These are phyloP conservation scores for Ascoidea asiatica DNA, from an alignment of 805 yeast genomes.

Conservation along the genomic window DNA sequence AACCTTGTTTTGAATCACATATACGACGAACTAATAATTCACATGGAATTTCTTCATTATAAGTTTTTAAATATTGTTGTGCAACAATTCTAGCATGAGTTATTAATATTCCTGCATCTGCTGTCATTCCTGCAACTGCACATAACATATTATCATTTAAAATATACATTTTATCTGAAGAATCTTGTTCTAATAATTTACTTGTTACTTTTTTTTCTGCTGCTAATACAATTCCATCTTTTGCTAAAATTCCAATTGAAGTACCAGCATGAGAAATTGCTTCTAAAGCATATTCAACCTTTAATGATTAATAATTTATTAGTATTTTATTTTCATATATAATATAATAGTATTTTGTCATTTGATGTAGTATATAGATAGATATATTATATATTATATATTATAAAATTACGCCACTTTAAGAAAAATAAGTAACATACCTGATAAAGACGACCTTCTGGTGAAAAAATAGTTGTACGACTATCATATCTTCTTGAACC, in stretches of 20 bases:
- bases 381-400: background rate
- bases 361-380: too few relatives aligned
- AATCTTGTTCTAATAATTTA: conserved; percentile 84
- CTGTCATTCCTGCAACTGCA: conserved; percentile 97
- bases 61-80: conserved; percentile 73
- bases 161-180: conserved; percentile 84
- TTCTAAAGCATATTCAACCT: conserved; percentile 92
- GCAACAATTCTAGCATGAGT: conserved; percentile 78
- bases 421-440: conserved; percentile 31
- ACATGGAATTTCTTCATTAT: conserved; percentile 89
- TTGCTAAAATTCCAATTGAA: conserved; percentile 82
- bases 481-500: conserved; percentile 97
- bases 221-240: conserved; percentile 83
- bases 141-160: conserved; percentile 74
- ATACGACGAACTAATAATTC: conserved; percentile 78
- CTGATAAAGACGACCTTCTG: conserved; percentile 96
- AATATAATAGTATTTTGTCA: too few relatives aligned
- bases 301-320: background rate
- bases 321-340: background rate
- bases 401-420: background rate
- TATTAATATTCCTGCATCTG: conserved; percentile 88
- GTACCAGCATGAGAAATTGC: conserved; percentile 96
- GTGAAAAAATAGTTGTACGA: conserved; percentile 96
- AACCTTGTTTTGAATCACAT: conserved; percentile 93
- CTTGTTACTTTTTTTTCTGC: conserved; percentile 95